phyloP scores from a whole-genome alignment of 2,329 filamentous ascomycete genomes.

The Aspergillus jensenii region DNA sequence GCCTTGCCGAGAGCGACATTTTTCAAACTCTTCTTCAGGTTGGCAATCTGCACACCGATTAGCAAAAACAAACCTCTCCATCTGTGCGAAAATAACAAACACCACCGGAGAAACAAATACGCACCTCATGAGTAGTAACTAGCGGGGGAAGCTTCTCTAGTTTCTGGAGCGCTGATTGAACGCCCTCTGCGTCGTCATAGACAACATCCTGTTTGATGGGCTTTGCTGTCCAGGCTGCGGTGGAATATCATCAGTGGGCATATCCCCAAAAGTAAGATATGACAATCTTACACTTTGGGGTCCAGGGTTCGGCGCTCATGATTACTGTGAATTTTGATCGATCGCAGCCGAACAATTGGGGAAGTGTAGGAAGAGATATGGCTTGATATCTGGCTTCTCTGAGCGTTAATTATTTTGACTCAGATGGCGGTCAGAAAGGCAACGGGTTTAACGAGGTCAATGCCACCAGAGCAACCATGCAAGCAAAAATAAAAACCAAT shows the following conservation, averaged over 20 bases:
- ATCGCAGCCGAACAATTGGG: background rate
- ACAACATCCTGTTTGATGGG: conserved; percentile 28
- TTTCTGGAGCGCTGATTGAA: conserved; percentile 42
- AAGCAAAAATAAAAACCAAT: background rate
- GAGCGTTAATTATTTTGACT: background rate
- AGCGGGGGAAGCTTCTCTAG: conserved; percentile 47
- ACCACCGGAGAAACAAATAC: background rate
- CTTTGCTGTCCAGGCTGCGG: conserved; percentile 24
- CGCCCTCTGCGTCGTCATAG: conserved; percentile 44
- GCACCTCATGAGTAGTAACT: conserved; percentile 47
- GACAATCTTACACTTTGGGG: background rate
- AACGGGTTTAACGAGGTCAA: background rate
- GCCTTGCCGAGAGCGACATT: conserved; percentile 89
- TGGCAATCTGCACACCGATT: conserved; percentile 57
- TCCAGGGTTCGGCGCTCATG: background rate
- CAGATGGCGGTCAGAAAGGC: background rate
- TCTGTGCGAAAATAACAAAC: background rate
- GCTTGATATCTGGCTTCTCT: background rate
- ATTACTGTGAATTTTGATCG: background rate
- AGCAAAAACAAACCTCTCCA: background rate
- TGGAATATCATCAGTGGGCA: background rate
- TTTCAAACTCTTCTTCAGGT: conserved; percentile 72
- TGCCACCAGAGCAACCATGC: background rate
- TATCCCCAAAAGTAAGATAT: background rate
- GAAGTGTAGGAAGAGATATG: background rate